Base-by-base conservation (phyloP, 768 basidiomycete species). In the Hortiboletus flavorubellus region DNA sequence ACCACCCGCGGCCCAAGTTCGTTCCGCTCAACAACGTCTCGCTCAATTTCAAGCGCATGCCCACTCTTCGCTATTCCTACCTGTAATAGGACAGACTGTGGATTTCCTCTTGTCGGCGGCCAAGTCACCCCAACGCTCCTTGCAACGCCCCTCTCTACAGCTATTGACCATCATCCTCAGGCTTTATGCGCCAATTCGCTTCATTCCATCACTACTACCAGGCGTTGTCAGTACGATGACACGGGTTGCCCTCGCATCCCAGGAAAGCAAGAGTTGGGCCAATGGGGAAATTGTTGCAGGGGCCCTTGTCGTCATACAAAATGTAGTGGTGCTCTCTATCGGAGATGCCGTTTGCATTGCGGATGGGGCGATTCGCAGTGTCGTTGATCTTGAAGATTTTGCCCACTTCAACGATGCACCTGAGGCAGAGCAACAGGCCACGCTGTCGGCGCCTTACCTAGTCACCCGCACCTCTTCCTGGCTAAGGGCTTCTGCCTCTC, bases 41-140 rank as follows among this genome's bases (percentile, higher is more conserved):
- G 68, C 76, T 49, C 73, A 74, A 38, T 72, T 82, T 51, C 65
- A 66, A 59, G 42, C 51, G 0, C 73, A 75, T 51, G 72, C 81
- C 2, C 77, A 74, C 39, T 70, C 77, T 16, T 46, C 71, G 38
- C 77, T 75, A 54, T 85, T 91, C 62, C 74, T 87, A 35, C 88
- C 95, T 7, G 77, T 96, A 39, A 72, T 95, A 31, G 95, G 93
- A 12, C 90, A 90, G 68, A 91, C 89, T 10, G 71, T 97, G 38
- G 84, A 89, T 59, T 82, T 84, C 7, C 75, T 94, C n/a, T 75
- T 96, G 46, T 69, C 65, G 12, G 76, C 81, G 11, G 73, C 86
- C 1, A 73, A 77, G 48, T 86, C 90, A 4, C 73, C 73, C 7
- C 76, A 85, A 58, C 69, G 80, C 5, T 68, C 80, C n/a, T 72